phyloP scores from a whole-genome alignment of 352 stramenopile species.

The Globisporangium radiosum region DNA sequence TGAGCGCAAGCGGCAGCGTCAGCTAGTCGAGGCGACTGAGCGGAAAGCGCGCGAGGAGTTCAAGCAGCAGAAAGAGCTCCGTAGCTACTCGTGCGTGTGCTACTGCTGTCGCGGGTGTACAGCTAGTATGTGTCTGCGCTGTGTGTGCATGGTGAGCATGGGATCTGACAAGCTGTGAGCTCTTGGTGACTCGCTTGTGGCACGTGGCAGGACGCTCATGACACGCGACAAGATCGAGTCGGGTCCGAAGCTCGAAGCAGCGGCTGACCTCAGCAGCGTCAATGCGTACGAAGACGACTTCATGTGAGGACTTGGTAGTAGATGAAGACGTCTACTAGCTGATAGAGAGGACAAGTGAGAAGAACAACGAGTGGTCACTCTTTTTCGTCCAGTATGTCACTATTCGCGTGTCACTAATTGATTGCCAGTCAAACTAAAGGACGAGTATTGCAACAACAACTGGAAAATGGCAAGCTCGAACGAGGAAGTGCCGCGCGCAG shows the following conservation, averaged over 20 bases:
- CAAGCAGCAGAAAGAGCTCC: slow-evolving; percentile 69
- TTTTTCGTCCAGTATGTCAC: no score
- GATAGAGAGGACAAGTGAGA: no score
- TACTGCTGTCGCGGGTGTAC: no score
- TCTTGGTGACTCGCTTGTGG: no score
- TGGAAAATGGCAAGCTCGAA: not conserved
- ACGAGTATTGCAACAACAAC: not conserved
- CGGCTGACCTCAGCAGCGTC: slow-evolving; percentile 10
- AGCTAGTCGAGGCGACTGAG: slow-evolving; percentile 42
- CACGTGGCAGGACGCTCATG: slow-evolving; percentile 36
- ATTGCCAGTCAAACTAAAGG: not conserved
- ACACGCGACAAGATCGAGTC: slow-evolving; percentile 61
- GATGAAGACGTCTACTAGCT: not conserved
- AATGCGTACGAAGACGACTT: slow-evolving; percentile 80
- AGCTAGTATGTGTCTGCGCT: not conserved
- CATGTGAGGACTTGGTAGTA: slow-evolving; percentile 31
- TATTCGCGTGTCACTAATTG: no score
- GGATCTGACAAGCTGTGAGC: not conserved
- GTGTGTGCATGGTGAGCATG: not conserved
- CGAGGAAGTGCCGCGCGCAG: not conserved
- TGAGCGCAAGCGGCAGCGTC: slow-evolving; percentile 62
- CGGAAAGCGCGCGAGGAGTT: slow-evolving; percentile 49
- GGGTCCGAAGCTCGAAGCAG: slow-evolving; percentile 18
- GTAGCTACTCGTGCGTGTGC: slow-evolving; percentile 60
- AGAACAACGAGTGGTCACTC: no score